A percentile compares a stretch with the other conserved stretches of the same genome.
phyloP scores from a whole-genome alignment of 1,284 basidiomycete genomes.

The Rhizoctonia solani region DNA sequence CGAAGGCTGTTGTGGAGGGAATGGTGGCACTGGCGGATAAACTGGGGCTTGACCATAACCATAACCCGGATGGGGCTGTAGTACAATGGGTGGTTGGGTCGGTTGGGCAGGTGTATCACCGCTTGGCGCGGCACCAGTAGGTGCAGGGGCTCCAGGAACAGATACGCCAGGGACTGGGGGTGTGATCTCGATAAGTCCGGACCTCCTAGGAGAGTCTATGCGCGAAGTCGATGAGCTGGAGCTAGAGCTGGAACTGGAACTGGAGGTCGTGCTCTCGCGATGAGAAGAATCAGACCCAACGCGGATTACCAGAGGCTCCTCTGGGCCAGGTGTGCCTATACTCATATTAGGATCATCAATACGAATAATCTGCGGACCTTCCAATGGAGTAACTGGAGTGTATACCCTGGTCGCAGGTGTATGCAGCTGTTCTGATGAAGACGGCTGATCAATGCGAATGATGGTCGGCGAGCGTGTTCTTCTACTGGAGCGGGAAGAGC shows the following conservation, averaged over 20 bases:
- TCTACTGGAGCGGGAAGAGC: not conserved
- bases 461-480: slow-evolving; percentile 6
- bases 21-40: not conserved
- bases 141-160: too few relatives aligned
- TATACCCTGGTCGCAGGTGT: not conserved
- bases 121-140: too few relatives aligned
- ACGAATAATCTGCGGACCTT: slow-evolving; percentile 4
- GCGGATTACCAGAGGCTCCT: not conserved
- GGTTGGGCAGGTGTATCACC: too few relatives aligned
- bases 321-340: not conserved
- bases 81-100: not conserved
- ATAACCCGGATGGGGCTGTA: not conserved
- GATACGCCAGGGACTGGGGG: too few relatives aligned
- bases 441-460: not conserved
- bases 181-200: too few relatives aligned
- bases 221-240: too few relatives aligned
- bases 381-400: not conserved
- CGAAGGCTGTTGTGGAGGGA: not conserved
- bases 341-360: not conserved
- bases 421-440: not conserved
- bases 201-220: too few relatives aligned
- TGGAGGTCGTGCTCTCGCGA: too few relatives aligned
- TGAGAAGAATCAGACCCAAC: slow-evolving; percentile 9
- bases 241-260: too few relatives aligned
- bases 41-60: not conserved